These are phyloP conservation scores for Erodium moschatum DNA, from an alignment of 441 rosid genomes.

Conservation along the genomic window DNA sequence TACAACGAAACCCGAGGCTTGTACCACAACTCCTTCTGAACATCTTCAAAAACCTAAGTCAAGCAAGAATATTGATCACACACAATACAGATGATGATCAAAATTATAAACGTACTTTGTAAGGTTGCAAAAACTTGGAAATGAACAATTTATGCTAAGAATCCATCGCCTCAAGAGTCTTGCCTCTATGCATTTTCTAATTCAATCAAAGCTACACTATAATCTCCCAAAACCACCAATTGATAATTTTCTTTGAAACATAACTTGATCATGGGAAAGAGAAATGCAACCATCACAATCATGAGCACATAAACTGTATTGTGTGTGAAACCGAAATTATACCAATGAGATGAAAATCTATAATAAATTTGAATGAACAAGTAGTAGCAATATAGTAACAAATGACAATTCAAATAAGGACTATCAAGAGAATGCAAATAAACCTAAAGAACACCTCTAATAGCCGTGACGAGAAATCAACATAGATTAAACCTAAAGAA, in stretches of 20 bases:
- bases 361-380: background rate
- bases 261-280: background rate
- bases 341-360: background rate
- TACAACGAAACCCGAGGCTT: slow-evolving; percentile 47
- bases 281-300: background rate
- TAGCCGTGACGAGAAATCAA: background rate
- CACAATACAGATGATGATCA: background rate
- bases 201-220: background rate
- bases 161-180: background rate
- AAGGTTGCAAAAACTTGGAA: background rate
- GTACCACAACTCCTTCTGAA: slow-evolving; percentile 65
- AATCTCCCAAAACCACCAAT: background rate
- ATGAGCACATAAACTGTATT: background rate
- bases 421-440: background rate
- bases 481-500: background rate
- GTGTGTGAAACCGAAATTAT: background rate
- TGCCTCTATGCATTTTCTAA: background rate
- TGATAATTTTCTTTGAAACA: background rate
- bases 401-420: background rate
- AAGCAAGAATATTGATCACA: slow-evolving; percentile 8
- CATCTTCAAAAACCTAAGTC: slow-evolving; percentile 55
- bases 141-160: background rate
- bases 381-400: background rate
- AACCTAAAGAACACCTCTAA: background rate
- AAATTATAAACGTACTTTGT: background rate